A percentile compares a stretch with the other conserved stretches of the same genome.
These are phyloP conservation scores for Candida patagonica DNA, from an alignment of 805 yeast species.

Conservation along the genomic window DNA sequence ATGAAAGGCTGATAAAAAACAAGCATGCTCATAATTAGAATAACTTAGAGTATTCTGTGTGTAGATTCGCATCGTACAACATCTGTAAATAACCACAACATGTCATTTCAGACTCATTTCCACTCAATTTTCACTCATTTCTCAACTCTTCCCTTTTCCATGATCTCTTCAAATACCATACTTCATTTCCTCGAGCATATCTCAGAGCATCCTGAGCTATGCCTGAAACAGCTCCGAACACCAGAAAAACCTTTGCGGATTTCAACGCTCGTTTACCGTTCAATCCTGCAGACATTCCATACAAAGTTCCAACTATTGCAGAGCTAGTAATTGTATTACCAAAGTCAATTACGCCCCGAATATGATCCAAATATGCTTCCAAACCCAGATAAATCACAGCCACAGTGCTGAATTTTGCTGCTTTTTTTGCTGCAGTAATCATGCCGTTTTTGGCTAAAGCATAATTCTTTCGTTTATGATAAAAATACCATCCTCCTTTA, in stretches of 20 bases:
- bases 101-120: too few relatives aligned
- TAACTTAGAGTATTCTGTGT: too few relatives aligned
- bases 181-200: slow-evolving; percentile 46
- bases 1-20: too few relatives aligned
- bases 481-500: slow-evolving; percentile 81
- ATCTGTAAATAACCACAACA: too few relatives aligned
- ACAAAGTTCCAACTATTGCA: slow-evolving; percentile 39
- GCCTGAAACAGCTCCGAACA: slow-evolving; percentile 54
- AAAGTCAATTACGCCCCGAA: slow-evolving; percentile 48
- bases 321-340: slow-evolving; percentile 55
- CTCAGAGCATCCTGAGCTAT: slow-evolving; percentile 56
- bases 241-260: slow-evolving; percentile 39
- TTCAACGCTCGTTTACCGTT: slow-evolving; percentile 22
- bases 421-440: slow-evolving; percentile 37
- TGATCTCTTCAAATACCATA: slow-evolving; percentile 54
- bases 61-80: too few relatives aligned
- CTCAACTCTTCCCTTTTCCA: too few relatives aligned
- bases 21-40: too few relatives aligned
- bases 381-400: slow-evolving; percentile 45
- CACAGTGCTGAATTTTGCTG: slow-evolving; percentile 34
- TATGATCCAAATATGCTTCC: slow-evolving; percentile 52
- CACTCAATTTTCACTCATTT: too few relatives aligned
- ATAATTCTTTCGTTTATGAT: slow-evolving; percentile 75
- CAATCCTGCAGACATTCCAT: slow-evolving; percentile 36
- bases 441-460: slow-evolving; percentile 54